Percentiles rank a stretch among this genome's conserved stretches.
Conservation (phyloP, 2,329 filamentous ascomycete species). For the Cercospora sp. region DNA sequence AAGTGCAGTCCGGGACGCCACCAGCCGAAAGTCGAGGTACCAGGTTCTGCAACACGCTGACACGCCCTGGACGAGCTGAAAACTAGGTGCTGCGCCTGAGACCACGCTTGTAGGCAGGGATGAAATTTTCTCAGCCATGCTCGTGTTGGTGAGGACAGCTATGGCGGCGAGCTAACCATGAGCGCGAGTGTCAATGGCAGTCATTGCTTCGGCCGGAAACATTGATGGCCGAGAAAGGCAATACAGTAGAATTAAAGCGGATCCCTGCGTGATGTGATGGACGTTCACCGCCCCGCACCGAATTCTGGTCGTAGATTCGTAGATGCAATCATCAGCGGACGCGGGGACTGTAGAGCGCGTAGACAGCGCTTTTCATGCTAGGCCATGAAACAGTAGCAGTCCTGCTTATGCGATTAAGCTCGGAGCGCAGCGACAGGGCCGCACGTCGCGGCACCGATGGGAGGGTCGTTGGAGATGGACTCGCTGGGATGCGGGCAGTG, state of each 20-base stretch:
- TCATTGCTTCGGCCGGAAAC: neutral
- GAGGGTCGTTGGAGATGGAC: neutral
- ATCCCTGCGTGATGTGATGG: neutral
- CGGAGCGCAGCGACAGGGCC: neutral
- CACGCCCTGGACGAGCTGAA: constrained; percentile 1
- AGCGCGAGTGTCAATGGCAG: neutral
- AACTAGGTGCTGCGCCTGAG: neutral
- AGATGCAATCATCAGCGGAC: no score
- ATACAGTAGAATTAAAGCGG: neutral
- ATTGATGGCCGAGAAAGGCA: neutral
- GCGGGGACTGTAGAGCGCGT: neutral
- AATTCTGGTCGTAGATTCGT: neutral
- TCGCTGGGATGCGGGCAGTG: neutral
- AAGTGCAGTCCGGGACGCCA: constrained; percentile 13
- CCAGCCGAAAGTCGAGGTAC: constrained; percentile 10
- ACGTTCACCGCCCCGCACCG: neutral
- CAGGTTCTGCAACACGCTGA: neutral
- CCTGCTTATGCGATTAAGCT: neutral
- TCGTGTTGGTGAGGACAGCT: neutral
- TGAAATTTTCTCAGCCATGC: neutral
- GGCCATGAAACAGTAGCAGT: neutral
- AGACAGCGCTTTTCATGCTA: neutral
- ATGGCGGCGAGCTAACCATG: no score
- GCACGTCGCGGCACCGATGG: neutral
- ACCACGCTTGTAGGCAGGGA: neutral